Evolutionary conservation across 1,139 yeast genomes (phyloP), one percentile per base, ranked within the genome.

Genomic region (Pichiaceae sp.): DNA sequence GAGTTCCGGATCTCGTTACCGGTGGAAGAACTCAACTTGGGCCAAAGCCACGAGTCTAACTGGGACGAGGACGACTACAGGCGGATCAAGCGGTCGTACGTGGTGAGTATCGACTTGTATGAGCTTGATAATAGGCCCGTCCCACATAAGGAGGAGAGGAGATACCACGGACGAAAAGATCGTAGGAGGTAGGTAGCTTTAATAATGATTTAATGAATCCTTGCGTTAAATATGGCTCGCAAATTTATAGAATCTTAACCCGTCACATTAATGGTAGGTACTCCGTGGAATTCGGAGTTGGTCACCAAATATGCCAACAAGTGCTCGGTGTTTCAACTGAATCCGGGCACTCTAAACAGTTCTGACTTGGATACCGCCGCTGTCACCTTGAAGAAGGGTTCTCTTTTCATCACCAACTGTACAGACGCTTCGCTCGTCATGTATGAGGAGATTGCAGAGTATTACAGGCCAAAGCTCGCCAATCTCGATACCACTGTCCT

Each of bases 1-100:
- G 63, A 58, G 45, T 49, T 61, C 43, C 42, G 68, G 45, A 39
- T 60, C 35, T 42, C 65, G 40, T 38, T 64, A 26, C 70, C 70
- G 7, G 47, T 53, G 25, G 57, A 53, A 35, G 56, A 53, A 34
- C 42, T 52, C 40, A 36, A 43, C 33, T 29, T 49, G 38, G 37
- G 38, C 27, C 17, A 37, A 12, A 39, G 40, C 12, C 26, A 35
- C 27, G 46, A 41, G 2, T 33, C 29, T 18, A 29, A 44, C 6
- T 29, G 32, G n/a, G 28, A 26, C 15, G 14, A 25, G 6, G 16
- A 25, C 15, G 51, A 47, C n/a, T 11, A 8, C 19, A 50, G 42
- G 23, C 45, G 49, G 32, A 42, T 53, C 32, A 58, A 56, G 37
- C 42, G 63, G 32, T 58, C 64, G 4, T 59, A 56, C 38, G 53